Evolutionary conservation across 371 early-diverging fungal species (phyloP).

Genomic region (Circinella umbellata): DNA sequence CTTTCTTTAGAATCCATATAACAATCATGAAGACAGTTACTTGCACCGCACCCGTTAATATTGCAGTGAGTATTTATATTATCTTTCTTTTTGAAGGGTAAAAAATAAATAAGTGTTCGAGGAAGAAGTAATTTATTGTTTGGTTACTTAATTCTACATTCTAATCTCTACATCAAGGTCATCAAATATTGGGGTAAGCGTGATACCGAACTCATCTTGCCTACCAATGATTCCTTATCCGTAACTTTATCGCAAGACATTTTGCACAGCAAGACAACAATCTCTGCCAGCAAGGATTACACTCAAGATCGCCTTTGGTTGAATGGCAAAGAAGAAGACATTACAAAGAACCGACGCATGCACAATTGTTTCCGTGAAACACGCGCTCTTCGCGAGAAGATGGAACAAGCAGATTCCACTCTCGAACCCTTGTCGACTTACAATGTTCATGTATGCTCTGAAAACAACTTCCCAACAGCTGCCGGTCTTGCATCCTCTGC

Average conservation of each 20-base stretch:
- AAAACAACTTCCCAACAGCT: slow-evolving; percentile 99
- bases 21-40: slow-evolving; percentile 68
- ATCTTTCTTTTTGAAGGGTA: background rate
- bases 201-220: slow-evolving; percentile 87
- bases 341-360: slow-evolving; percentile 82
- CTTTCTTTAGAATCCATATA: background rate
- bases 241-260: slow-evolving; percentile 96
- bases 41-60: slow-evolving; percentile 97
- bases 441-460: slow-evolving; percentile 84
- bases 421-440: slow-evolving; percentile 61
- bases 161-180: slow-evolving; percentile 25
- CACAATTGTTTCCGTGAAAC: slow-evolving; percentile 84
- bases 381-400: slow-evolving; percentile 71
- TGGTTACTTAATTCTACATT: too few species aligned
- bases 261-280: slow-evolving; percentile 92
- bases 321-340: slow-evolving; percentile 90
- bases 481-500: slow-evolving; percentile 99
- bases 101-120: background rate
- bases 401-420: slow-evolving; percentile 65
- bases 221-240: slow-evolving; percentile 97
- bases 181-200: slow-evolving; percentile 99
- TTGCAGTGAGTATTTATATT: slow-evolving; percentile 76
- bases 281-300: slow-evolving; percentile 74
- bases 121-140: background rate
- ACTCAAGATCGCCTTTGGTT: slow-evolving; percentile 86